Conservation (phyloP, 78 protist genomes). For the Dictyostelium purpureum region DNA sequence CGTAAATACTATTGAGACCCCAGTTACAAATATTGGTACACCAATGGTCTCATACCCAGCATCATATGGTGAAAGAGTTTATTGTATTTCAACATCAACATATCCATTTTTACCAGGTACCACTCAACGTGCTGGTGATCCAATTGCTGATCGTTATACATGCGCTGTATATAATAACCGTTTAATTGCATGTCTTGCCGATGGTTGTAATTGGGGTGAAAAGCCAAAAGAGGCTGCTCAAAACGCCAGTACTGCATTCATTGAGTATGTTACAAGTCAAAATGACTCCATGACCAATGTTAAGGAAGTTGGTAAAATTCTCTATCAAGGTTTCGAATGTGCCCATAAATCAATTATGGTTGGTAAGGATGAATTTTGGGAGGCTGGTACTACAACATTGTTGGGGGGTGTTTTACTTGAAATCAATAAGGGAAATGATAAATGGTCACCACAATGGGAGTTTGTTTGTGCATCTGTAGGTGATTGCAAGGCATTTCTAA, state of each 20-base stretch:
- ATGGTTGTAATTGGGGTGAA: constrained; percentile 85
- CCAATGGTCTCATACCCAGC: constrained; percentile 35
- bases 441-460: constrained; percentile 80
- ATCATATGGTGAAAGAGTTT: neutral
- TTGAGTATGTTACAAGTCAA: constrained; percentile 40
- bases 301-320: constrained; percentile 72
- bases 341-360: constrained; percentile 61
- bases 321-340: constrained; percentile 57
- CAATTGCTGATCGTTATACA: constrained; percentile 74
- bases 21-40: neutral
- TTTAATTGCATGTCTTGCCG: constrained; percentile 71
- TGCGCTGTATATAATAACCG: constrained; percentile 50
- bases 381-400: constrained; percentile 79
- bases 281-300: constrained; percentile 73
- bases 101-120: constrained; percentile 43
- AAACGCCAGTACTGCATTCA: constrained; percentile 65
- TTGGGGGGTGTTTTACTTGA: constrained; percentile 78
- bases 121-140: constrained; percentile 54
- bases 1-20: neutral
- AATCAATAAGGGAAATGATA: constrained; percentile 64
- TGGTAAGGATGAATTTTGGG: constrained; percentile 75
- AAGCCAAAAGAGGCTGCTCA: constrained; percentile 63
- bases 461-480: constrained; percentile 76
- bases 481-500: constrained; percentile 74
- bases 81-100: constrained; percentile 57